These are phyloP conservation scores for Friedmanniomyces endolithicus DNA, from an alignment of 495 filamentous ascomycete species.

Conservation along the genomic window DNA sequence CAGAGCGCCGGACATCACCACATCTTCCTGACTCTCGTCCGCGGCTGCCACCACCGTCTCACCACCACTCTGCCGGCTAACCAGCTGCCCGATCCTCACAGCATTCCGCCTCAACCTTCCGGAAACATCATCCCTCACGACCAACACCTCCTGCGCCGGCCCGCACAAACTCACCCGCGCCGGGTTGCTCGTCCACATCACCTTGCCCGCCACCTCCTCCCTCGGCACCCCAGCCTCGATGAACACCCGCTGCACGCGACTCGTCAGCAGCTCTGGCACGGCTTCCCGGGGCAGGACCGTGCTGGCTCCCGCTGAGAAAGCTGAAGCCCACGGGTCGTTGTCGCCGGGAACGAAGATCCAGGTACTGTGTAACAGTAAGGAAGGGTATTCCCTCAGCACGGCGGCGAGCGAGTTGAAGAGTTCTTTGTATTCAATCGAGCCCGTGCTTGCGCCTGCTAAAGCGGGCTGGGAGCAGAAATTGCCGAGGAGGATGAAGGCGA, in stretches of 20 bases:
- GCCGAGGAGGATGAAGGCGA: slow-evolving; percentile 68
- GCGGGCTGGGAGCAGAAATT: slow-evolving; percentile 69
- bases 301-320: slow-evolving; percentile 73
- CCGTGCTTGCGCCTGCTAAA: slow-evolving; percentile 53
- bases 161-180: slow-evolving; percentile 70
- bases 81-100: slow-evolving; percentile 40
- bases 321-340: slow-evolving; percentile 85
- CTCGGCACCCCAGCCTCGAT: slow-evolving; percentile 34
- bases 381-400: slow-evolving; percentile 74
- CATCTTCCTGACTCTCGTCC: background rate
- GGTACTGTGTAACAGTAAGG: slow-evolving; percentile 60
- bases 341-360: slow-evolving; percentile 92
- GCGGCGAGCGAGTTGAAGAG: slow-evolving; percentile 77
- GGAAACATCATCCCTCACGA: slow-evolving; percentile 77
- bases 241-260: slow-evolving; percentile 66
- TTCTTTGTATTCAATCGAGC: slow-evolving; percentile 87
- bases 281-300: slow-evolving; percentile 56
- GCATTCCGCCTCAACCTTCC: slow-evolving; percentile 61
- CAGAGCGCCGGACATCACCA: slow-evolving; percentile 15
- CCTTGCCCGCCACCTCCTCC: slow-evolving; percentile 45
- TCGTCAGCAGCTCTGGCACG: slow-evolving; percentile 80
- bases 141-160: slow-evolving; percentile 66
- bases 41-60: background rate
- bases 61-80: background rate
- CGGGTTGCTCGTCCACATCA: slow-evolving; percentile 81